Evolutionary conservation across 164 flowering plant genomes (phyloP).

Genomic region (Sedum album): DNA sequence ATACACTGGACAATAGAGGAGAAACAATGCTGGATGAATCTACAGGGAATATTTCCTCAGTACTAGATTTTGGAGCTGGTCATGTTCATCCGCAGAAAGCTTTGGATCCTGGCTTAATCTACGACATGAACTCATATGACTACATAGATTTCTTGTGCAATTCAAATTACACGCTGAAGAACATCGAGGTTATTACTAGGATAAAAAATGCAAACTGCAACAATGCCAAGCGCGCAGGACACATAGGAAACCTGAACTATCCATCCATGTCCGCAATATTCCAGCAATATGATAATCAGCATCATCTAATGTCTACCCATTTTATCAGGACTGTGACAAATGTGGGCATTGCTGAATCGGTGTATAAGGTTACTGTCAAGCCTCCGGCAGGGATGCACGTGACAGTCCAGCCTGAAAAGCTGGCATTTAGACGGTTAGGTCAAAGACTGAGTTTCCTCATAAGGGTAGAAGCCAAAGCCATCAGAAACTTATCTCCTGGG

Average conservation of each 20-base stretch:
- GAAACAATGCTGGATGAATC: conserved; percentile 70
- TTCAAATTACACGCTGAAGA: conserved; percentile 55
- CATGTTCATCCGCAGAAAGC: conserved; percentile 86
- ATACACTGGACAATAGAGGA: conserved; percentile 48
- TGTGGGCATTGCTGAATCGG: conserved; percentile 57
- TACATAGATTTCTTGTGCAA: conserved; percentile 80
- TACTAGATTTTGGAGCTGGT: conserved; percentile 79
- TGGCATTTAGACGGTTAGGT: conserved; percentile 58
- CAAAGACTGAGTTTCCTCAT: conserved; percentile 68
- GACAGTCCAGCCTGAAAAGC: conserved; percentile 59
- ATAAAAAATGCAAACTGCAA: conserved; percentile 46
- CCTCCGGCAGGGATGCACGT: conserved; percentile 52
- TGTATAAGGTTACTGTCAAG: conserved; percentile 35
- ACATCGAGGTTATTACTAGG: conserved; percentile 46
- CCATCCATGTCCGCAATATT: conserved; percentile 70
- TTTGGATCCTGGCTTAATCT: conserved; percentile 80
- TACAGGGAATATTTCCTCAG: conserved; percentile 60
- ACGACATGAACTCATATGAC: conserved; percentile 48
- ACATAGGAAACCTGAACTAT: conserved; percentile 78
- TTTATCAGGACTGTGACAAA: conserved; percentile 74
- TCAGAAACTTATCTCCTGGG: conserved; percentile 47
- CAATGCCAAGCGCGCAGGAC: conserved; percentile 51
- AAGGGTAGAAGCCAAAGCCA: conserved; percentile 39
- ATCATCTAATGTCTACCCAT: conserved; percentile 54
- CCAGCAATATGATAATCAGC: conserved; percentile 43